phyloP scores from a whole-genome alignment of 2,329 filamentous ascomycete genomes.

The Phyllosticta citriasiana region DNA sequence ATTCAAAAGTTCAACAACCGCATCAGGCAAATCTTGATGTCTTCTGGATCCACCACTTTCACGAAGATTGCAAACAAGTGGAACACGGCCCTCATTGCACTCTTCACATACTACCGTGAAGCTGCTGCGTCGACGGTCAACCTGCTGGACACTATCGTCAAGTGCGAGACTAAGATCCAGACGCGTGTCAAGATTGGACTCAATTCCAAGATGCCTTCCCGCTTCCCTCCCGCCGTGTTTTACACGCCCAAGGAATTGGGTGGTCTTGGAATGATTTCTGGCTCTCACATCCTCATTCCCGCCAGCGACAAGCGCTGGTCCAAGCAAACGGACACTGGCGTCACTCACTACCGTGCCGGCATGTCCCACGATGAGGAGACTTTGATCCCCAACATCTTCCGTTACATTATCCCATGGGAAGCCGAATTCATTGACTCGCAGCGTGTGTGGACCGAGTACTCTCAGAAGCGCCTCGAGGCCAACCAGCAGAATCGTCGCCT shows the following conservation, averaged over 20 bases:
- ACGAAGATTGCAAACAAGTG: constrained; percentile 99
- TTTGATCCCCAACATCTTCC: constrained; percentile 96
- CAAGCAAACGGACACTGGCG: constrained; percentile 93
- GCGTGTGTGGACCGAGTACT: constrained; percentile 98
- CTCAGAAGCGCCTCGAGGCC: constrained; percentile 91
- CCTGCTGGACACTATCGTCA: constrained; percentile 92
- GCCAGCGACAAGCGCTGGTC: constrained; percentile 97
- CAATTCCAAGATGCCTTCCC: constrained; percentile 98
- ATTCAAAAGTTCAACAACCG: constrained; percentile 99
- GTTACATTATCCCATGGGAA: constrained; percentile 99
- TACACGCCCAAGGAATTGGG: constrained; percentile 97
- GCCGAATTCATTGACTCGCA: constrained; percentile 98
- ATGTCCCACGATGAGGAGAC: constrained; percentile 99
- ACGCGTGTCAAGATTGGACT: constrained; percentile 97
- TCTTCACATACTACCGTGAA: constrained; percentile 98
- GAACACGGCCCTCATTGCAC: constrained; percentile 93
- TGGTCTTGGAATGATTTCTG: constrained; percentile 97
- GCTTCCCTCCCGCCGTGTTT: constrained; percentile 96
- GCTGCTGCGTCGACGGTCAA: constrained; percentile 93
- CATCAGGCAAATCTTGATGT: constrained; percentile 98
- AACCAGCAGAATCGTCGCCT: constrained; percentile 94
- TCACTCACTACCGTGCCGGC: constrained; percentile 92
- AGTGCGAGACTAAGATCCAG: constrained; percentile 99
- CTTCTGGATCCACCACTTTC: constrained; percentile 96
- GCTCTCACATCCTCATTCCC: constrained; percentile 93